Base-by-base conservation (phyloP, 495 filamentous ascomycete genomes). In the Hypomontagnella submonticulosa region DNA sequence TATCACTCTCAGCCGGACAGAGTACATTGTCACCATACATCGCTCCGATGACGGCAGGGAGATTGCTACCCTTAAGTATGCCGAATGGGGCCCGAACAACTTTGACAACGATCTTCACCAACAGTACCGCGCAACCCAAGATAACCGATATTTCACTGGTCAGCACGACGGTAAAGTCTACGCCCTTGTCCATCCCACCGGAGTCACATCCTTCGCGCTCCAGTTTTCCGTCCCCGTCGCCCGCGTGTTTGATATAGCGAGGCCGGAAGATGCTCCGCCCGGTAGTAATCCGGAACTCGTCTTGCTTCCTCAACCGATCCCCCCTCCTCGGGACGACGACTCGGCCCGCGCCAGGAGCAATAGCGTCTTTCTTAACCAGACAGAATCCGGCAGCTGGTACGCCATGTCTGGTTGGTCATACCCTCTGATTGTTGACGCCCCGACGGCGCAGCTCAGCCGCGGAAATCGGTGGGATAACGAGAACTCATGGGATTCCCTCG, bases 81-180 rank as follows among this genome's bases (percentile, higher is more conserved):
- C 91, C 18, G 95, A 99, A 74, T 99, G 95, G 95, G 89, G 87
- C 0, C 91, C 93, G 8, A 99, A 99, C 74, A 96, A 90, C 47
- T 90, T 88, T 41, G 94, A 99, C 70, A 85, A 85, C 55, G 95
- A 99, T 75, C 87, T 99, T 12, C 86, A 90, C 62, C 87, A 85
- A 41, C 92, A 98, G 64, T 93, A 98, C 67, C 79, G 79, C 18
- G 76, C 76, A 3, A 91, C 92, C 8, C 90, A 92, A 80, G 95
- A 98, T 74, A 87, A 89, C 57, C 91, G 89, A 40, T 97, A 97
- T 76, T 87, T 98, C 19, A 92, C 93, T 68, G 89, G 89, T 51
- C 87, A 89, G 71, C 91, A 92, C 62, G 91, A 98, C 75, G 95
- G 95, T n/a, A 84, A 85, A 18, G 85, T 97, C 6, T 86, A 95